A percentile compares a stretch with the other conserved stretches of the same genome.
Conservation (phyloP, 345 rosid species). For the Trapa incisa region DNA sequence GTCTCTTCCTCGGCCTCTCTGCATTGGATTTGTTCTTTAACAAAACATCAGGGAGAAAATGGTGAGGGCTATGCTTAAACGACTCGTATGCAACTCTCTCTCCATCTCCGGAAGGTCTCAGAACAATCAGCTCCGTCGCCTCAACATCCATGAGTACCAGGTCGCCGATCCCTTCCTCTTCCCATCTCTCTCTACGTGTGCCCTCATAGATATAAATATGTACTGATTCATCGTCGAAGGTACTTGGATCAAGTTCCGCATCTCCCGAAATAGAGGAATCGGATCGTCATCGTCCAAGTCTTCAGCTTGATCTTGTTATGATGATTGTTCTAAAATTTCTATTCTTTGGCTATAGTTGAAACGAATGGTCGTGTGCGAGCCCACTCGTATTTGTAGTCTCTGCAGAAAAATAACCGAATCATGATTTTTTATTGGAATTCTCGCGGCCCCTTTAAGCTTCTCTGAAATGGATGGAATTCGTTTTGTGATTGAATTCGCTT, state of each 20-base stretch:
- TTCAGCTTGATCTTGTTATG: not conserved
- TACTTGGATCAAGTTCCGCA: not conserved
- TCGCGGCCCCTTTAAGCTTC: not conserved
- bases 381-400: not conserved
- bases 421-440: no score
- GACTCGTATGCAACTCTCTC: constrained; percentile 64
- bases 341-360: not conserved
- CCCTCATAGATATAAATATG: not conserved
- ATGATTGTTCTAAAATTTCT: not conserved
- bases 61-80: constrained; percentile 53
- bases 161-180: constrained; percentile 16
- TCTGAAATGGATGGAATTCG: no score
- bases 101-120: constrained; percentile 76
- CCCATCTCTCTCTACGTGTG: not conserved
- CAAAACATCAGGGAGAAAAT: no score
- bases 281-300: not conserved
- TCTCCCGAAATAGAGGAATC: not conserved
- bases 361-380: no score
- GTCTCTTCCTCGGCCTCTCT: no score
- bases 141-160: constrained; percentile 96
- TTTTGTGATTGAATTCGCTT: not conserved
- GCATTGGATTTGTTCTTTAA: no score
- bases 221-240: not conserved
- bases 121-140: constrained; percentile 94
- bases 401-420: not conserved